phyloP scores from a whole-genome alignment of 768 basidiomycete genomes.

The Cantharellus anzutake region DNA sequence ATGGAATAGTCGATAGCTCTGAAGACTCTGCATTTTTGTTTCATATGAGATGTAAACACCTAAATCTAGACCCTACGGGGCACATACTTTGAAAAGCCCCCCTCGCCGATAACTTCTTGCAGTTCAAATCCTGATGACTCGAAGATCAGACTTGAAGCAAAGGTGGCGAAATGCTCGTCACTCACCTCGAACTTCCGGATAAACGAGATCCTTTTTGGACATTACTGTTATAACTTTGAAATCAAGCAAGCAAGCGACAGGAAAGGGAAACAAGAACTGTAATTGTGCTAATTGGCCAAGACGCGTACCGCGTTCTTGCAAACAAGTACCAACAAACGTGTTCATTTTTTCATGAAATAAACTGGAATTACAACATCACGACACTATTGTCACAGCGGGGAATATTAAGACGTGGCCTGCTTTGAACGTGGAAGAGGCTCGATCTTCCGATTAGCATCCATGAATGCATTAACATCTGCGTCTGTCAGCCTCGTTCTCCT shows the following conservation, averaged over 20 bases:
- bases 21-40: slow-evolving; percentile 34
- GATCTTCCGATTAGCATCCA: slow-evolving; percentile 67
- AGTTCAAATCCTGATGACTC: background rate
- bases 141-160: background rate
- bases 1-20: slow-evolving; percentile 52
- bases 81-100: slow-evolving; percentile 68
- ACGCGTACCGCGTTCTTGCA: no score
- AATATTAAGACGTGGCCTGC: background rate
- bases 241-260: no score
- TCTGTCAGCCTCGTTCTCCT: slow-evolving; percentile 66
- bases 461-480: slow-evolving; percentile 51
- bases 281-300: no score
- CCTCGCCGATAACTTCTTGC: slow-evolving; percentile 41
- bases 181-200: background rate
- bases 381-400: no score
- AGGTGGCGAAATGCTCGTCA: background rate
- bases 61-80: background rate
- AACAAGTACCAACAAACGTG: no score
- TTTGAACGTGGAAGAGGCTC: slow-evolving; percentile 15
- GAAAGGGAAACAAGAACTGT: no score
- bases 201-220: background rate
- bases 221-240: no score
- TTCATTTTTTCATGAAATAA: no score
- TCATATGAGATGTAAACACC: background rate
- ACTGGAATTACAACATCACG: no score